A percentile compares a stretch with the other conserved stretches of the same genome.
Evolutionary conservation across 1,284 basidiomycete genomes (phyloP).

Genomic region (Testicularia cyperi): DNA sequence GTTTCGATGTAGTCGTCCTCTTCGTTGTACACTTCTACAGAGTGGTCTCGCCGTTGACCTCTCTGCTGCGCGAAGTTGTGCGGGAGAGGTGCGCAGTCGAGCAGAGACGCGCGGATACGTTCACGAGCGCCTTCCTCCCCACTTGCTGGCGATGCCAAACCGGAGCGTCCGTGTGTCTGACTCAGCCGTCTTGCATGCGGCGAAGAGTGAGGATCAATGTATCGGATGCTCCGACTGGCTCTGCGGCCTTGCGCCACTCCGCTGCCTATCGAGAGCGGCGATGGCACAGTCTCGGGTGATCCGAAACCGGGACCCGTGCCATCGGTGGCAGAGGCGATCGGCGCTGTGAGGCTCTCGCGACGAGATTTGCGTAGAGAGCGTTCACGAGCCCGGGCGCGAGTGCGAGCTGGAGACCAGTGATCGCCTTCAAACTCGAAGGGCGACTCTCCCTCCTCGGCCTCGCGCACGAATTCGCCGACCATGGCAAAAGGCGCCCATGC

Average conservation of each 20-base stretch:
- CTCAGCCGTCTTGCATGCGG: constrained; percentile 1
- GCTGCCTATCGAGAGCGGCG: too few relatives aligned
- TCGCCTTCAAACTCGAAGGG: constrained; percentile 43
- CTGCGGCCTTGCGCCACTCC: too few relatives aligned
- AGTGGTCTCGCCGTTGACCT: too few relatives aligned
- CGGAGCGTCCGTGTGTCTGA: background rate
- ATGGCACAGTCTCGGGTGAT: too few relatives aligned
- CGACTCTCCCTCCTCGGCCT: constrained; percentile 41
- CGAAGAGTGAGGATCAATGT: constrained; percentile 5
- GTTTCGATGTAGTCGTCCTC: too few relatives aligned
- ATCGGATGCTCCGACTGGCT: constrained; percentile 6
- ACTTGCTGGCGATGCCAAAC: too few relatives aligned
- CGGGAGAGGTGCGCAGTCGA: constrained; percentile 28
- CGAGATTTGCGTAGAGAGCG: constrained; percentile 5
- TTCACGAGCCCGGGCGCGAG: constrained; percentile 3
- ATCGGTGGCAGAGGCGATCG: too few relatives aligned
- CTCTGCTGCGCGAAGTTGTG: background rate
- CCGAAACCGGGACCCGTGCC: too few relatives aligned
- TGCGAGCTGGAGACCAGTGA: constrained; percentile 23
- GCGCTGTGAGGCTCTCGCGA: constrained; percentile 4
- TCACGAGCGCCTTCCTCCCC: constrained; percentile 14
- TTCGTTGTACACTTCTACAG: too few relatives aligned
- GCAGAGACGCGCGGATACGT: constrained; percentile 25
- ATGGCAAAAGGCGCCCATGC: constrained; percentile 58
- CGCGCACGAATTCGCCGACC: constrained; percentile 53